Percentiles rank a stretch among this genome's conserved stretches.
These are phyloP conservation scores for Pythium vanterpoolii DNA, from an alignment of 352 stramenopile species.

Conservation along the genomic window DNA sequence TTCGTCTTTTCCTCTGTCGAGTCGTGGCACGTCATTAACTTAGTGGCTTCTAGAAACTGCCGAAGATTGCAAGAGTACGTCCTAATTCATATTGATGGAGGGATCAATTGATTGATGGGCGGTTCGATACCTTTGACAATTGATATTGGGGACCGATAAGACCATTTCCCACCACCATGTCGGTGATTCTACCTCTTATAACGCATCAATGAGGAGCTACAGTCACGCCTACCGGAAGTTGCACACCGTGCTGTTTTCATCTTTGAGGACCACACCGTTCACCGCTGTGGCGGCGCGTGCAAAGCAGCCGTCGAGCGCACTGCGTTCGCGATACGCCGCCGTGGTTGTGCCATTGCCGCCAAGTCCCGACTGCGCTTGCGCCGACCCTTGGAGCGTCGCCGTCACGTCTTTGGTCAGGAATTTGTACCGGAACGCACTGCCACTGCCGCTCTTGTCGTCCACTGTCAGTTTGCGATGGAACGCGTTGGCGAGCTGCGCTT, in stretches of 20 bases:
- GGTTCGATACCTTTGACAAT: neutral
- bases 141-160: neutral
- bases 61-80: too few species aligned
- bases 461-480: conserved; percentile 32
- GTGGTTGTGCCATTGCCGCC: conserved; percentile 36
- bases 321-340: conserved; percentile 23
- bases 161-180: neutral
- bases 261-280: conserved; percentile 22
- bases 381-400: conserved; percentile 28
- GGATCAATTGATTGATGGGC: neutral
- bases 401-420: conserved; percentile 26
- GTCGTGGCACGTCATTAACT: too few species aligned
- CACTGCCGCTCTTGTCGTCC: neutral
- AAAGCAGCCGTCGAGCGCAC: conserved; percentile 31
- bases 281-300: conserved; percentile 21
- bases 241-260: conserved; percentile 17
- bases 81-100: too few species aligned
- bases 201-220: too few species aligned
- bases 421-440: conserved; percentile 22
- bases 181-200: neutral
- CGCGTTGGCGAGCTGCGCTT: conserved; percentile 40
- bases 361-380: conserved; percentile 32
- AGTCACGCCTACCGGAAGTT: too few species aligned
- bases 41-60: too few species aligned
- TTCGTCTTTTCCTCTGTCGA: too few species aligned